phyloP scores from a whole-genome alignment of 1,139 yeast species.

The Geotrichum restrictum region DNA sequence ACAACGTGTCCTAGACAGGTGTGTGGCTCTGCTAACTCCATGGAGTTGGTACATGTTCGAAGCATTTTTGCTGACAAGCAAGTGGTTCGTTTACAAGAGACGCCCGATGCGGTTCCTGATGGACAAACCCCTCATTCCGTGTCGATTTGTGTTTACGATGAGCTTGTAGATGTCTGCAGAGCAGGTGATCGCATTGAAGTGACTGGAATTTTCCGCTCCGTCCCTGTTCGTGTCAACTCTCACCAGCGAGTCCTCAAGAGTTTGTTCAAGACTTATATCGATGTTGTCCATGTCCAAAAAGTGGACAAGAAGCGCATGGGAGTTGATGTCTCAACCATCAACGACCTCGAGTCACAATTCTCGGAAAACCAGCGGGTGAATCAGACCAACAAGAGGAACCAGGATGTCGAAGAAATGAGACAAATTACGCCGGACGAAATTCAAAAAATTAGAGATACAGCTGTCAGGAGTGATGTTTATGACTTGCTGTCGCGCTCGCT shows the following conservation, averaged over 20 bases:
- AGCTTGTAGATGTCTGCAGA: constrained; percentile 85
- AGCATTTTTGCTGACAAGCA: constrained; percentile 93
- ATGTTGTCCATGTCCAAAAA: constrained; percentile 87
- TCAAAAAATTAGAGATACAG: constrained; percentile 54
- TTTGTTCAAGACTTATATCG: constrained; percentile 86
- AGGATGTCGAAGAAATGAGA: constrained; percentile 72
- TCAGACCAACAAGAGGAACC: constrained; percentile 32
- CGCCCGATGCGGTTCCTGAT: constrained; percentile 97
- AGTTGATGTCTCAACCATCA: constrained; percentile 63
- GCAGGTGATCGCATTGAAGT: constrained; percentile 97
- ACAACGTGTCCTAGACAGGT: constrained; percentile 83
- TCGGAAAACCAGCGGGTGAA: constrained; percentile 40
- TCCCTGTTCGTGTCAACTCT: constrained; percentile 85
- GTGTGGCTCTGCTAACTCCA: constrained; percentile 81
- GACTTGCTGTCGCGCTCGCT: constrained; percentile 85
- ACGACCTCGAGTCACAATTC: constrained; percentile 29
- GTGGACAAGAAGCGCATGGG: constrained; percentile 79
- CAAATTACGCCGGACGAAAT: constrained; percentile 67
- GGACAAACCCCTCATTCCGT: constrained; percentile 98
- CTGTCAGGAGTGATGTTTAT: constrained; percentile 73
- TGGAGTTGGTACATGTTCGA: constrained; percentile 88
- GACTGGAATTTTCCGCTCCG: constrained; percentile 89
- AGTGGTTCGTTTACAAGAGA: constrained; percentile 88
- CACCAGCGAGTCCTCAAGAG: constrained; percentile 79
- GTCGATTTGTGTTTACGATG: constrained; percentile 91